A percentile compares a stretch with the other conserved stretches of the same genome.
Conservation (phyloP, 306 rosid genomes). For the Lotus japonicus region DNA sequence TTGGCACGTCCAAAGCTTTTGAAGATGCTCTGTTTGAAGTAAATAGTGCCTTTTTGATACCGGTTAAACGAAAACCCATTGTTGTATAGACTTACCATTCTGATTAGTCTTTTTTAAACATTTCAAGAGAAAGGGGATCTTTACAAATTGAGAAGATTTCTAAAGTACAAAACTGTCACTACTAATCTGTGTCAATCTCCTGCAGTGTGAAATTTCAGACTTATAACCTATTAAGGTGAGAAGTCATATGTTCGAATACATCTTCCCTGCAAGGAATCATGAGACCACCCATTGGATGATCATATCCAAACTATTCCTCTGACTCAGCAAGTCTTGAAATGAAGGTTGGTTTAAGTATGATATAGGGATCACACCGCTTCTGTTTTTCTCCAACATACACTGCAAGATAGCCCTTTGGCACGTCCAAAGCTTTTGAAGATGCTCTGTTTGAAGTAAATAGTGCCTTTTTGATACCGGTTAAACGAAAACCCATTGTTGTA, state of each 20-base stretch:
- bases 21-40: constrained; percentile 7
- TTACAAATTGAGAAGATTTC: too few species aligned
- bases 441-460: not conserved
- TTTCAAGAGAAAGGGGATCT: too few species aligned
- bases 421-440: not conserved
- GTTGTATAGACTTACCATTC: too few species aligned
- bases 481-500: constrained; percentile 25
- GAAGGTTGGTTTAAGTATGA: constrained; percentile 22
- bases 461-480: constrained; percentile 9
- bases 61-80: constrained; percentile 26
- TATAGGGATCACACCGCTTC: constrained; percentile 27
- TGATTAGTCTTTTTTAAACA: too few species aligned
- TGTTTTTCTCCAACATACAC: constrained; percentile 39
- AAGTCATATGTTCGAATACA: too few species aligned
- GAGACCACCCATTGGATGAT: constrained; percentile 41
- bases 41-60: constrained; percentile 1
- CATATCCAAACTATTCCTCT: constrained; percentile 32
- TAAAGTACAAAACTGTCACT: too few species aligned
- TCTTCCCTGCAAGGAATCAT: too few species aligned
- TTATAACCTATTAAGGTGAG: too few species aligned
- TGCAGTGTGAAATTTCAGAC: too few species aligned
- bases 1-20: constrained; percentile 25
- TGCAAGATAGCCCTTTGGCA: constrained; percentile 40
- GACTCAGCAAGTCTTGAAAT: constrained; percentile 25
- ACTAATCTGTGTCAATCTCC: too few species aligned